Percentiles rank a stretch among this genome's conserved stretches.
Evolutionary conservation across 2,329 filamentous ascomycete species (phyloP).

Genomic region (Canariomyces notabilis): DNA sequence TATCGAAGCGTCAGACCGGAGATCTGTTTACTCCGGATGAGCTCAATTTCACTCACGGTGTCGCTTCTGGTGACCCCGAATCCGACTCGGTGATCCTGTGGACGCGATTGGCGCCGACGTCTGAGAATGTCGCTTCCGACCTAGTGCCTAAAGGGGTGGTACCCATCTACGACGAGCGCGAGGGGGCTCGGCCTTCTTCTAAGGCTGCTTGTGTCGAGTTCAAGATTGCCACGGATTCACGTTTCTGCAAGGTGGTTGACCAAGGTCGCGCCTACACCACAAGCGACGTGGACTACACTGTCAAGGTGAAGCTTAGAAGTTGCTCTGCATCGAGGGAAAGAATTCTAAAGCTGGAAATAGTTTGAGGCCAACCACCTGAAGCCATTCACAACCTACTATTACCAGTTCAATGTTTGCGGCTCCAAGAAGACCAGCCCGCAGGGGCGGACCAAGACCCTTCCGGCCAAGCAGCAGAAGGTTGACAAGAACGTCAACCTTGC

Average conservation of each 20-base stretch:
- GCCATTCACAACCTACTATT: conserved; percentile 62
- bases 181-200: conserved; percentile 42
- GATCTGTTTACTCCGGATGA: conserved; percentile 18
- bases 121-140: conserved; percentile 43
- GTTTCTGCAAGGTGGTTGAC: conserved; percentile 41
- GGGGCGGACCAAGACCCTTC: conserved; percentile 66
- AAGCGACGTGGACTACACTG: conserved; percentile 69
- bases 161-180: conserved; percentile 41
- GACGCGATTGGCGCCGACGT: conserved; percentile 38
- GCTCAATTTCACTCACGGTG: conserved; percentile 57
- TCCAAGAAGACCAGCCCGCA: conserved; percentile 57
- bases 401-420: conserved; percentile 64
- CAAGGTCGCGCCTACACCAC: conserved; percentile 62
- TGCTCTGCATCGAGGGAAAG: neutral
- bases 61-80: conserved; percentile 43
- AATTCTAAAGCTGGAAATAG: conserved; percentile 30
- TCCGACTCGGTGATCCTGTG: conserved; percentile 52
- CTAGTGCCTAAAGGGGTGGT: conserved; percentile 35
- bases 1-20: conserved; percentile 5
- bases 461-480: conserved; percentile 50
- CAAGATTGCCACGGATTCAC: conserved; percentile 48
- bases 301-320: conserved; percentile 46
- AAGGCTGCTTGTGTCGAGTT: conserved; percentile 63
- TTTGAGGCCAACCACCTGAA: conserved; percentile 60
- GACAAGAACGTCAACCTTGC: conserved; percentile 55